phyloP scores from a whole-genome alignment of 2,329 filamentous ascomycete genomes.

The Dothideomycetidae sp. region DNA sequence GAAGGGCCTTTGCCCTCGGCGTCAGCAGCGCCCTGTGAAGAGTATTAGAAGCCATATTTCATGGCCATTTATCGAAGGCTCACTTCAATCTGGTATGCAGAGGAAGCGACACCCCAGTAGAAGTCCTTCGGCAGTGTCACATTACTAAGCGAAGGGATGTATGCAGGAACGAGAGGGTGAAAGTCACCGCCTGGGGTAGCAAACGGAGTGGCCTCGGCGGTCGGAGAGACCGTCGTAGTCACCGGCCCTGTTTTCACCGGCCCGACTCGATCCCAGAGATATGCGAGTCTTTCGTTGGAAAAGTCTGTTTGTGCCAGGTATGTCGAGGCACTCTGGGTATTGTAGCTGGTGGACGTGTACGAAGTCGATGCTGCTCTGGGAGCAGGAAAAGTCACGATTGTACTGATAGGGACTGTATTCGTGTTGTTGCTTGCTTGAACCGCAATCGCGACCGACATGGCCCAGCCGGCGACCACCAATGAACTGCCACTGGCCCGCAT shows the following conservation, averaged over 20 bases:
- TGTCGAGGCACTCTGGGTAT: conserved; percentile 28
- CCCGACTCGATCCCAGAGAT: conserved; percentile 21
- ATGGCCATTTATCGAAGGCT: no score
- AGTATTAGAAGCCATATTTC: no score
- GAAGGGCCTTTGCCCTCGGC: conserved; percentile 20
- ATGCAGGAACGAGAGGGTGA: conserved; percentile 21
- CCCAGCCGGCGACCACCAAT: no score
- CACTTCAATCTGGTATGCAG: conserved; percentile 21
- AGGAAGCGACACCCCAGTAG: conserved; percentile 21
- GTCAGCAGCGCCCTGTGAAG: conserved; percentile 17
- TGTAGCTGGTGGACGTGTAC: conserved; percentile 25
- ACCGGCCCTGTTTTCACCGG: conserved; percentile 16
- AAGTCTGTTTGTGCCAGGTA: conserved; percentile 31
- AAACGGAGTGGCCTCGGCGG: conserved; percentile 23
- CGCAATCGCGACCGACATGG: no score
- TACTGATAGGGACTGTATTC: not conserved
- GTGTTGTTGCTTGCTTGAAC: not conserved
- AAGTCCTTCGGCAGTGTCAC: conserved; percentile 19
- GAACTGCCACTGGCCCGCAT: no score
- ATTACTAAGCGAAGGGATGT: conserved; percentile 18
- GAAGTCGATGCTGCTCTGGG: conserved; percentile 18
- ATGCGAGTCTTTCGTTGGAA: conserved; percentile 27
- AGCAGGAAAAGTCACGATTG: conserved; percentile 18
- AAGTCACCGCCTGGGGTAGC: conserved; percentile 22
- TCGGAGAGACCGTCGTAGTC: conserved; percentile 21